Evolutionary conservation across 2,329 filamentous ascomycete genomes (phyloP).

Genomic region (Orbilia ellipsospora): DNA sequence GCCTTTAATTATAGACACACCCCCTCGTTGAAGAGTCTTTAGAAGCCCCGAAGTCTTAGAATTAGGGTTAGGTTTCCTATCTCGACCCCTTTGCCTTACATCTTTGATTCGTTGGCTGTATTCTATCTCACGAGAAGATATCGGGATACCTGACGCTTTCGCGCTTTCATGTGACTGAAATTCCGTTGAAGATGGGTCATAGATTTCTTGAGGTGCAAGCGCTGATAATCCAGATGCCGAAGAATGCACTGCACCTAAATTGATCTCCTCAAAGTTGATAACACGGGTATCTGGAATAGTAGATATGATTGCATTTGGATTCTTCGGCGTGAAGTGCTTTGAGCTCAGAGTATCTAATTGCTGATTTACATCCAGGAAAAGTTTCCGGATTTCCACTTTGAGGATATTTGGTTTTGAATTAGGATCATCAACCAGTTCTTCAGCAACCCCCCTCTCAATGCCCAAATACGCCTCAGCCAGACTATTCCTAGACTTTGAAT

Average conservation of each 20-base stretch:
- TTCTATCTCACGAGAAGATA: constrained; percentile 29
- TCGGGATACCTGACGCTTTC: constrained; percentile 26
- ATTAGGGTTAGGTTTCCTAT: neutral
- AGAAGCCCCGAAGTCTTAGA: neutral
- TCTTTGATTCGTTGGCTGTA: constrained; percentile 2
- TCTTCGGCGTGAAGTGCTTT: constrained; percentile 95
- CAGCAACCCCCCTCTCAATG: constrained; percentile 75
- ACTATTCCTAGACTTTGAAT: constrained; percentile 85
- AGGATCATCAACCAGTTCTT: constrained; percentile 72
- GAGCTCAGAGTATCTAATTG: constrained; percentile 90
- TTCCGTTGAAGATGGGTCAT: constrained; percentile 62
- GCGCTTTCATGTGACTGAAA: neutral
- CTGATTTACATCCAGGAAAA: constrained; percentile 84
- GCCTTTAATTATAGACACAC: constrained; percentile 25
- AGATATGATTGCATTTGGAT: constrained; percentile 80
- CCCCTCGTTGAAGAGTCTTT: constrained; percentile 24
- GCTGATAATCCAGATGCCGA: constrained; percentile 71
- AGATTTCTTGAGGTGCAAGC: constrained; percentile 94
- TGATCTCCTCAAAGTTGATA: constrained; percentile 92
- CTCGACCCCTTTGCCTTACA: neutral
- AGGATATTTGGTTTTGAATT: constrained; percentile 85
- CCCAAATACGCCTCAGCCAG: constrained; percentile 95
- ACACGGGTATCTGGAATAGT: constrained; percentile 92
- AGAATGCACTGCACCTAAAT: constrained; percentile 80
- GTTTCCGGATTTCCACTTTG: constrained; percentile 78